A percentile compares a stretch with the other conserved stretches of the same genome.
Evolutionary conservation across 805 yeast genomes (phyloP).

Genomic region (Candida pseudofarinosa): DNA sequence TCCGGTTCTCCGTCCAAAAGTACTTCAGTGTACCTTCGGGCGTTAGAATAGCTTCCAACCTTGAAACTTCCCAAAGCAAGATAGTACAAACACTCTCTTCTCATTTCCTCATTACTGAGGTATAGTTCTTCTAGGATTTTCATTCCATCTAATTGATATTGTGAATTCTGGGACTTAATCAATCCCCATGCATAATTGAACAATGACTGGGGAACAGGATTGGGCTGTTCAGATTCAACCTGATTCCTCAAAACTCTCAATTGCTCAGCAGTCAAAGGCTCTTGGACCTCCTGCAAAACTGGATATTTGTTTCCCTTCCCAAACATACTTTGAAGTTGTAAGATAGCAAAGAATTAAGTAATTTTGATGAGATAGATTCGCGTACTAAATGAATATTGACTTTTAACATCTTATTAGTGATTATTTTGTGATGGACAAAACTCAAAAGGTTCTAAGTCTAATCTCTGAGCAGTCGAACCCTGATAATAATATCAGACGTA

Average conservation of each 20-base stretch:
- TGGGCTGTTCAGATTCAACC: slow-evolving; percentile 75
- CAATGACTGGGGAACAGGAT: slow-evolving; percentile 74
- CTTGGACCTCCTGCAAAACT: slow-evolving; percentile 39
- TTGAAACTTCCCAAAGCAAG: slow-evolving; percentile 84
- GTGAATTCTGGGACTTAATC: slow-evolving; percentile 60
- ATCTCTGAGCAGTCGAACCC: slow-evolving; percentile 34
- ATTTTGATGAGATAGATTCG: not conserved
- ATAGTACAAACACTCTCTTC: slow-evolving; percentile 88
- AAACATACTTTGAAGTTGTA: slow-evolving; percentile 2
- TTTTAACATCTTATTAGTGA: not conserved
- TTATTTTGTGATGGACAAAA: slow-evolving; percentile 3
- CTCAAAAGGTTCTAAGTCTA: slow-evolving; percentile 3
- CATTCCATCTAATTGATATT: slow-evolving; percentile 76
- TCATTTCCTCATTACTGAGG: slow-evolving; percentile 72
- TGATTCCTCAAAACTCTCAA: slow-evolving; percentile 72
- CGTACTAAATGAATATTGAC: no score
- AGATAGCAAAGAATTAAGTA: not conserved
- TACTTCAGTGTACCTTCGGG: slow-evolving; percentile 80
- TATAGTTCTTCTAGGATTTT: slow-evolving; percentile 66
- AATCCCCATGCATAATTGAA: slow-evolving; percentile 98
- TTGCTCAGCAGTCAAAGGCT: slow-evolving; percentile 68
- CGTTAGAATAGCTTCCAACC: slow-evolving; percentile 80
- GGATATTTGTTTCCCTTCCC: slow-evolving; percentile 23
- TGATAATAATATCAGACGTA: slow-evolving; percentile 48
- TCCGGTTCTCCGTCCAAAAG: slow-evolving; percentile 78